These are phyloP conservation scores for Thraustochytrium aureum DNA, from an alignment of 352 stramenopile species.

Conservation along the genomic window DNA sequence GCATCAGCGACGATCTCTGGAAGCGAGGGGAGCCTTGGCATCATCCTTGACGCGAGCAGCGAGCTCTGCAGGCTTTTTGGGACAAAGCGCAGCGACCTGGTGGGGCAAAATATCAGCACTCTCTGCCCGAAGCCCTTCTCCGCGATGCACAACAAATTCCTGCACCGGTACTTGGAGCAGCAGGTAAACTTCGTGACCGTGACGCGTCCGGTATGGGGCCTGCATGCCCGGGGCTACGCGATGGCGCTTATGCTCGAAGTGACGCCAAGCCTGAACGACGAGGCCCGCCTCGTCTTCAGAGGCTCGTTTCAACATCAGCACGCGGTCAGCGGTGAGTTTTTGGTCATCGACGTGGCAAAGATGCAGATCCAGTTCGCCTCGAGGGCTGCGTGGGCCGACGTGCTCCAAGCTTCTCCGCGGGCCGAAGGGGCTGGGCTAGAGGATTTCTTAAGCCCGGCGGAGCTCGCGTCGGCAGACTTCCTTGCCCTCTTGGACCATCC, in stretches of 20 bases:
- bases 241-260: conserved; percentile 11
- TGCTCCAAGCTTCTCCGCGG: too few relatives aligned
- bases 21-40: background rate
- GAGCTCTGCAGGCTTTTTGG: conserved; percentile 15
- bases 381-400: too few relatives aligned
- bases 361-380: too few relatives aligned
- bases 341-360: too few relatives aligned
- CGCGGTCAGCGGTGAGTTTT: too few relatives aligned
- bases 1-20: conserved; percentile 32
- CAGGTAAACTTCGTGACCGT: background rate
- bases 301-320: too few relatives aligned
- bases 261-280: background rate
- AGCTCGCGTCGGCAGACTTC: too few relatives aligned
- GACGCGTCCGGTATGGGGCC: background rate
- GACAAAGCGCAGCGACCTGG: background rate
- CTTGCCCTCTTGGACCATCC: too few relatives aligned
- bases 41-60: background rate
- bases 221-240: conserved; percentile 11
- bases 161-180: background rate
- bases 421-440: too few relatives aligned
- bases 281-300: conserved; percentile 19
- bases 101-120: background rate
- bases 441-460: too few relatives aligned
- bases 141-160: conserved; percentile 11
- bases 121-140: background rate